Conservation (phyloP, 176 grass and related monocot genomes). For the Paspalum notatum region DNA sequence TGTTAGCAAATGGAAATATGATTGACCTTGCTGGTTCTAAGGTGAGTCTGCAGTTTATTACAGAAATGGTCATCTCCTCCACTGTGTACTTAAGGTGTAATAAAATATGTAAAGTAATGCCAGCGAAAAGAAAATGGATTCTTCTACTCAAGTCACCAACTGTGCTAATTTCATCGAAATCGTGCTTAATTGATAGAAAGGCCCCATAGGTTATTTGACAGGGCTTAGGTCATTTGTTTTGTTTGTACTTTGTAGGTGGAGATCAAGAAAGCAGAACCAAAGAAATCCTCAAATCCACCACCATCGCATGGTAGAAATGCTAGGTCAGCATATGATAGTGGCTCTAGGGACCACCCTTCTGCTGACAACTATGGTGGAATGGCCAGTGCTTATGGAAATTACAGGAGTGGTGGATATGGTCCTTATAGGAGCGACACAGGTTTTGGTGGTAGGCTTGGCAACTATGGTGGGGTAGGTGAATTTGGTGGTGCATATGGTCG, state of each 20-base stretch:
- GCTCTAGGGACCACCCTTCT: constrained; percentile 71
- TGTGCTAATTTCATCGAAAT: constrained; percentile 33
- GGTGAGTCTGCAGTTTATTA: constrained; percentile 61
- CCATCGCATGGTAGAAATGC: constrained; percentile 63
- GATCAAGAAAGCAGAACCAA: constrained; percentile 99
- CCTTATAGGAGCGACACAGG: constrained; percentile 51
- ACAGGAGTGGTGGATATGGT: constrained; percentile 59
- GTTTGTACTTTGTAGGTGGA: constrained; percentile 99
- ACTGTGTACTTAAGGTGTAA: constrained; percentile 5
- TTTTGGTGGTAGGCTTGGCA: constrained; percentile 54
- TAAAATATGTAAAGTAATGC: constrained; percentile 33
- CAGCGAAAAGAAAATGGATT: constrained; percentile 27
- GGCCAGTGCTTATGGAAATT: constrained; percentile 47
- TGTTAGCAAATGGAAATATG: constrained; percentile 94
- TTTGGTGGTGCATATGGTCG: constrained; percentile 63
- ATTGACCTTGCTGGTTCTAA: constrained; percentile 83
- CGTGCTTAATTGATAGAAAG: constrained; percentile 45
- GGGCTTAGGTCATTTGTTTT: constrained; percentile 74
- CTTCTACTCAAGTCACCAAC: constrained; percentile 20
- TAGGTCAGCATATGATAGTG: constrained; percentile 76
- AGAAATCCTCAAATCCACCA: constrained; percentile 79
- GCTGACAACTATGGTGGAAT: constrained; percentile 57
- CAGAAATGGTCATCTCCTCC: constrained; percentile 34
- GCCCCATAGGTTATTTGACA: constrained; percentile 48
- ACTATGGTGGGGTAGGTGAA: constrained; percentile 59